Evolutionary conservation across 78 protist species (phyloP).

Genomic region (Tieghemostelium lacteum): DNA sequence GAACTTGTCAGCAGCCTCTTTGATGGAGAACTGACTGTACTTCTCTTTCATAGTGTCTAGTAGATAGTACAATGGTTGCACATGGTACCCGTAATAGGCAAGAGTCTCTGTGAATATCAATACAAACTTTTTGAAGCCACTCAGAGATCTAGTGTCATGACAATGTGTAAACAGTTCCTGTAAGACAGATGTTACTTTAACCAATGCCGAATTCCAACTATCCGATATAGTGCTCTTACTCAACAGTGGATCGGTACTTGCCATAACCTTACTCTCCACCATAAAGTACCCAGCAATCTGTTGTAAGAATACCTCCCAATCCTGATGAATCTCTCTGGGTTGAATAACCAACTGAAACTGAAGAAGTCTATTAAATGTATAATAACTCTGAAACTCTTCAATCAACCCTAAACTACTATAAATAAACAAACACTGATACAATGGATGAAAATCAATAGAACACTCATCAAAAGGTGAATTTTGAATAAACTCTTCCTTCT

Average conservation of each 20-base stretch:
- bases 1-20: slow-evolving; percentile 46
- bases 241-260: slow-evolving; percentile 45
- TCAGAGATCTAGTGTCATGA: slow-evolving; percentile 53
- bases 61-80: slow-evolving; percentile 62
- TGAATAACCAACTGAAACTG: slow-evolving; percentile 56
- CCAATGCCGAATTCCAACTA: slow-evolving; percentile 67
- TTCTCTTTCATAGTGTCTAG: slow-evolving; percentile 70
- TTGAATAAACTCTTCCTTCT: slow-evolving; percentile 20
- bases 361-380: slow-evolving; percentile 43
- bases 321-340: slow-evolving; percentile 68
- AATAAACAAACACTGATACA: slow-evolving; percentile 70
- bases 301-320: slow-evolving; percentile 61
- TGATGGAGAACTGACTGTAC: slow-evolving; percentile 58
- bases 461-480: slow-evolving; percentile 69
- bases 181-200: slow-evolving; percentile 46
- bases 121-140: slow-evolving; percentile 69
- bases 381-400: slow-evolving; percentile 62
- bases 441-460: slow-evolving; percentile 56
- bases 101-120: slow-evolving; percentile 60
- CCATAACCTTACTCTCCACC: slow-evolving; percentile 68
- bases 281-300: slow-evolving; percentile 75
- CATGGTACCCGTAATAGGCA: slow-evolving; percentile 50
- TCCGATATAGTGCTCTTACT: slow-evolving; percentile 51
- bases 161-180: slow-evolving; percentile 70
- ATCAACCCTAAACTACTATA: slow-evolving; percentile 32